Conservation (phyloP, 768 basidiomycete genomes). For the Nevesoporus exiguus region DNA sequence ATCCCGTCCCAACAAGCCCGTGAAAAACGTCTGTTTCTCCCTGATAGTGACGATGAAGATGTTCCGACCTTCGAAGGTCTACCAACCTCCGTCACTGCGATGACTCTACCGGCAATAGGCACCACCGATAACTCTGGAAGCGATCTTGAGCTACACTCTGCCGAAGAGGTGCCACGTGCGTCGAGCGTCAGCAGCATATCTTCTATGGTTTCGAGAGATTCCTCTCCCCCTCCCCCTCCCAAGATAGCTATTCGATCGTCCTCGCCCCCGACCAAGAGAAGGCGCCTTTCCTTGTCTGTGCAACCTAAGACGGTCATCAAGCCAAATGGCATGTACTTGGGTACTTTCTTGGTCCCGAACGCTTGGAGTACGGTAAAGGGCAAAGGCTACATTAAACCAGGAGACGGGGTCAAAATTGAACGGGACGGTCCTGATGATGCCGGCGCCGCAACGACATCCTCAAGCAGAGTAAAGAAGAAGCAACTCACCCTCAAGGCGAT, state of each 20-base stretch:
- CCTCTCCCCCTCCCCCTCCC: constrained; percentile 31
- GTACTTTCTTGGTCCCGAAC: constrained; percentile 64
- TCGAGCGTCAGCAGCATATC: constrained; percentile 41
- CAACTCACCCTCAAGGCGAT: constrained; percentile 65
- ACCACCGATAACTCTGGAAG: constrained; percentile 29
- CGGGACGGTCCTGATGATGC: constrained; percentile 46
- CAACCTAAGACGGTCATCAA: constrained; percentile 11
- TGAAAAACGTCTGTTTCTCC: constrained; percentile 38
- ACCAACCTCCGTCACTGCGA: neutral
- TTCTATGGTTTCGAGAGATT: constrained; percentile 27
- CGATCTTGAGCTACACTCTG: constrained; percentile 34
- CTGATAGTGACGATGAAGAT: constrained; percentile 46
- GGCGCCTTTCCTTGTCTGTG: constrained; percentile 40
- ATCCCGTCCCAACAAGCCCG: constrained; percentile 13
- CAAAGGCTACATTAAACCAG: constrained; percentile 60
- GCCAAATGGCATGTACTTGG: constrained; percentile 47
- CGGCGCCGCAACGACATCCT: constrained; percentile 20
- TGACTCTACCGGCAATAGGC: constrained; percentile 34
- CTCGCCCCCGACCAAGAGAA: constrained; percentile 48
- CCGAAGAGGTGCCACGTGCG: constrained; percentile 35
- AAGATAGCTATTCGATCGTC: constrained; percentile 7
- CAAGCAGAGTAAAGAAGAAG: constrained; percentile 45
- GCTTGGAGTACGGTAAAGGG: constrained; percentile 81
- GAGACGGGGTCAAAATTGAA: constrained; percentile 58
- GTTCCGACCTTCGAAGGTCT: constrained; percentile 13